phyloP scores from a whole-genome alignment of 495 filamentous ascomycete species.

The Penicillium angulare region DNA sequence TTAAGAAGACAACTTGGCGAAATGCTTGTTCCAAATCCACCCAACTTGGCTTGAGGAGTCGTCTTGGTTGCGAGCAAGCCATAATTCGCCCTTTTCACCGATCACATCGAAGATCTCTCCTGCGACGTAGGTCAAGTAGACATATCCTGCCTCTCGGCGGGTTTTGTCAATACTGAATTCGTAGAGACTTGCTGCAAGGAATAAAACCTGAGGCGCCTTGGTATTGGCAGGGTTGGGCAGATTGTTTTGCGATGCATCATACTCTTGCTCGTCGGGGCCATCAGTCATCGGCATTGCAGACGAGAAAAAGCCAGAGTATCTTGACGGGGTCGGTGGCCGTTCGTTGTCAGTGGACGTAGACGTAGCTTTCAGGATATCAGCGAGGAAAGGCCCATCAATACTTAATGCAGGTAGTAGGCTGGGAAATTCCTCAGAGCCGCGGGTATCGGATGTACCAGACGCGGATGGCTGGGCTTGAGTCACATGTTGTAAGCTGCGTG shows the following conservation, averaged over 20 bases:
- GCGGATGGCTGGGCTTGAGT: conserved; percentile 2
- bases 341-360: conserved; percentile 24
- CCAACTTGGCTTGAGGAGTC: conserved; percentile 75
- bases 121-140: conserved; percentile 90
- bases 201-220: conserved; percentile 59
- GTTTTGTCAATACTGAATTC: conserved; percentile 94
- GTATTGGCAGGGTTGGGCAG: too few species aligned
- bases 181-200: conserved; percentile 89
- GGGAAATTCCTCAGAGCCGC: conserved; percentile 31
- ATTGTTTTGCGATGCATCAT: too few species aligned
- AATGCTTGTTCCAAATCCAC: conserved; percentile 99
- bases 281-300: conserved; percentile 84
- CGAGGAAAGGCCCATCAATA: conserved; percentile 45
- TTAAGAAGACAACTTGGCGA: conserved; percentile 66
- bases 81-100: conserved; percentile 93
- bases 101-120: conserved; percentile 93
- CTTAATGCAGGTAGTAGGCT: conserved; percentile 42
- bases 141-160: conserved; percentile 90
- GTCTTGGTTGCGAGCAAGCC: conserved; percentile 97
- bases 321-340: conserved; percentile 29
- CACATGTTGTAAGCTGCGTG: conserved; percentile 33
- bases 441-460: not conserved
- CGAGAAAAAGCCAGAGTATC: conserved; percentile 71
- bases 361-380: conserved; percentile 30
- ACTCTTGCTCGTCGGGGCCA: conserved; percentile 31